Base-by-base conservation (phyloP, 2,329 filamentous ascomycete genomes). In the Mycosphaerella sp. region DNA sequence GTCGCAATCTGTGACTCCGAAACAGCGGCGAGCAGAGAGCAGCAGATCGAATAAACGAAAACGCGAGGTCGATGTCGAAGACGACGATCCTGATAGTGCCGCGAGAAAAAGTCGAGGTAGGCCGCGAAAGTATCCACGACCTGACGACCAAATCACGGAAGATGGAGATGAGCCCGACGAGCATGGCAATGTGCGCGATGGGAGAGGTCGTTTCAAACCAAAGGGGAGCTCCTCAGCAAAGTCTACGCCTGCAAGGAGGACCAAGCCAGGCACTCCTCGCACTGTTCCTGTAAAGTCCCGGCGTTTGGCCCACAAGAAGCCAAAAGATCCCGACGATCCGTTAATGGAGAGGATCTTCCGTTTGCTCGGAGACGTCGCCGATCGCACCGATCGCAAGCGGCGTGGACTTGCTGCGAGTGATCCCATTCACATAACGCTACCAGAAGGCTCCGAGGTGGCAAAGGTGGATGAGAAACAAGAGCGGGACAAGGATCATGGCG, bases 1-100 rank as follows among this genome's bases (percentile, higher is more conserved):
- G 38, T 57, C 59, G 7, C 49, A 64, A 1, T 61, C 62, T 2
- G 61, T 66, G 31, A 29, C 51, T 36, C 48, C 54, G 21, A 23
- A 51, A 11, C 48, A 34, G n/a, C 57, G 45, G 7, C 32, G 34
- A 21, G 31, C 51, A 10, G 48, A 45, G n/a, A 14, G 42, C 26
- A 57, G 48, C 36, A 40, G 43, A 32, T 39, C 51, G 34, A 54
- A 53, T 51, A 58, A 62, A 56, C 48, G 62, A 56, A 64, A 63
- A 53, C 56, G 59, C n/a, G 49, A 57, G n/a, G 53, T 45, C 14
- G 54, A 54, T 14, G 51, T 51, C 6, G 40, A 55, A 32, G 48
- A 55, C 17, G 26, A 34, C 29, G 51, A 50, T 14, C 38, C 43
- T 34, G 34, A 31, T 12, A 2, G 9, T 11, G 34, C 40, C 34